Evolutionary conservation across 2,329 filamentous ascomycete genomes (phyloP), one percentile per base, ranked within the genome.

Genomic region (Fusarium piperis): DNA sequence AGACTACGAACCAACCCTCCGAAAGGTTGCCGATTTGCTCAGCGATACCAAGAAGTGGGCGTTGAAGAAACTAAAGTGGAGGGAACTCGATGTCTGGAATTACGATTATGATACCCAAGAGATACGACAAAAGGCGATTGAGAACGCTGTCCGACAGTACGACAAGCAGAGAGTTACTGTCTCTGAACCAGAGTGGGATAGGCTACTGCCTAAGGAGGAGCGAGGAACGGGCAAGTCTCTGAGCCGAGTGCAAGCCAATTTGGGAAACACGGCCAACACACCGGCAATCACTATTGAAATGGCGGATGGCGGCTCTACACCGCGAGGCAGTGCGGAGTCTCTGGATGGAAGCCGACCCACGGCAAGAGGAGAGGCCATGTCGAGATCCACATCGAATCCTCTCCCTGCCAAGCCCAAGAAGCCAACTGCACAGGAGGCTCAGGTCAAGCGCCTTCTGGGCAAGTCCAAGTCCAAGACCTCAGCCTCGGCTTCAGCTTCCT

Each of bases 1-100:
- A n/a, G 89, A 91, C 16, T 85, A 91, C 71, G 83, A 83, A 61
- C 78, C 81, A 4, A 85, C 85, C 1, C 79, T 92, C 13, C 83
- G 87, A 55, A 92, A 91, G 79, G 88, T 90, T 23, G 89, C 88
- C 32, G 86, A 88, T 64, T 84, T 85, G 60, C 83, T 86, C 64
- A 69, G 82, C 6, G 78, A 82, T 3, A 81, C 81, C 6, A 84
- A 87, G 67, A 89, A 84, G 71, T 92, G 87, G 85, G 79, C 82
- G 35, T 79, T 91, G 72, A 85, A 86, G 67, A 89, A 88, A 79
- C 80, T 83, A 26, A 88, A 85, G 68, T 92, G 87, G 85, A 90
- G 87, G 78, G 90, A 92, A 70, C 83, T 92, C 15, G 89, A 92
- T 71, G 87, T 91, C 23, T 92, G 87, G 85, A 86, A 85, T 64